Base-by-base conservation (phyloP, 768 basidiomycete species). In the Leucosporidium yakuticum region DNA sequence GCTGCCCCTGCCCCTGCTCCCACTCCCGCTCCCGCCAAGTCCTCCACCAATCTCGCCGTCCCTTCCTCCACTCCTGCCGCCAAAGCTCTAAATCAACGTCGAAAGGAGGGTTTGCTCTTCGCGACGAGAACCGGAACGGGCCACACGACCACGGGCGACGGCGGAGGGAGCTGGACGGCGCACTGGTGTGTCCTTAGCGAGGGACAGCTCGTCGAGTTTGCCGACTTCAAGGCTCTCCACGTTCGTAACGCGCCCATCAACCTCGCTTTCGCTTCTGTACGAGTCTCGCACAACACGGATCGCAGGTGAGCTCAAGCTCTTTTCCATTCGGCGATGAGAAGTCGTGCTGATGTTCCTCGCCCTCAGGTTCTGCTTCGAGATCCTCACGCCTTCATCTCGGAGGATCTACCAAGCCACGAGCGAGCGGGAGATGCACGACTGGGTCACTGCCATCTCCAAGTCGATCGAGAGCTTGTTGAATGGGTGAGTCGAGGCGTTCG, bases 141-240 rank as follows among this genome's bases (percentile, higher is more conserved):
- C 31, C 71, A 73, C 29, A 68, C 69, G 61, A 44, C n/a, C 0
- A 23, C 64, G 14, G 69, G 68, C 4, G 71, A 73, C 54, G 56
- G 61, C 39, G 71, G 72, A 21, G 60, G 53, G 8, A 59, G 50
- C 4, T 75, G 69, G 67, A 29, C 51, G 20, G 63, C 65, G 12
- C 65, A 57, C 53, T 74, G 73, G 73, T 63, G 69, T 48, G 64
- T 66, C 4, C 62, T 74, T 1, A 34, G 62, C 27, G 74, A 69
- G 31, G 74, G 71, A 4, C 71, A 67, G 48, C 69, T 74, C 4
- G 53, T 64, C 67, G 74, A 74, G 49, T 74, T 73, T 47, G 69
- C 63, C 44, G 58, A 68, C 17, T 68, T 66, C 66, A 62, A 32
- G 32, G 65, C 70, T 27, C 48, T 73, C 36, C 53, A 60, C 29